Conservation (phyloP, 2,329 filamentous ascomycete genomes). For the Acrocalymma vagum region DNA sequence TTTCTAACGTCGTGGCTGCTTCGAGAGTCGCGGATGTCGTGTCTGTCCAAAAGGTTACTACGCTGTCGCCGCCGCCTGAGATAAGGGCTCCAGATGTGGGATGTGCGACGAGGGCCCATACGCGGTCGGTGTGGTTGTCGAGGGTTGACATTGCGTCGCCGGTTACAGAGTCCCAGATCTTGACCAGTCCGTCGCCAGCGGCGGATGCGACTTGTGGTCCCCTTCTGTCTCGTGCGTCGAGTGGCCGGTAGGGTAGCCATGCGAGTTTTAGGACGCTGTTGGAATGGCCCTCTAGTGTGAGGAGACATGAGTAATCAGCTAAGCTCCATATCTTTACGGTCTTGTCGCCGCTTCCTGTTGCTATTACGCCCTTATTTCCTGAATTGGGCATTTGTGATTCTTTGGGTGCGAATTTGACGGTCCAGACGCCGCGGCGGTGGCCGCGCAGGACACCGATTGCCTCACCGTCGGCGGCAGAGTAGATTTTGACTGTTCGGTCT, state of each 20-base stretch:
- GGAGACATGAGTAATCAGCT: slow-evolving; percentile 87
- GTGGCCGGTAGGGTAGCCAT: slow-evolving; percentile 72
- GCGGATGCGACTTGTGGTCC: slow-evolving; percentile 82
- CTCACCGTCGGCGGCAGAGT: slow-evolving; percentile 89
- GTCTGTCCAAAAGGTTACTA: slow-evolving; percentile 94
- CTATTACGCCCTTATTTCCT: slow-evolving; percentile 77
- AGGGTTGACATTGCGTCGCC: slow-evolving; percentile 89
- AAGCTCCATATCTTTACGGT: slow-evolving; percentile 96
- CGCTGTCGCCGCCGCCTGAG: slow-evolving; percentile 91
- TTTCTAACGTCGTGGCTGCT: slow-evolving; percentile 75
- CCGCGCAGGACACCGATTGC: slow-evolving; percentile 90
- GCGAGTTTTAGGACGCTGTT: slow-evolving; percentile 94
- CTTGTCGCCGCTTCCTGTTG: slow-evolving; percentile 95
- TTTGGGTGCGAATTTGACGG: slow-evolving; percentile 85
- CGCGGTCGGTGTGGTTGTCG: slow-evolving; percentile 95
- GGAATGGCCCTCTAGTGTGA: slow-evolving; percentile 95
- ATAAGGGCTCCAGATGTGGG: slow-evolving; percentile 72
- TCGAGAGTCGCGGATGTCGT: slow-evolving; percentile 83
- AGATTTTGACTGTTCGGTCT: slow-evolving; percentile 96
- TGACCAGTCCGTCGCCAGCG: slow-evolving; percentile 92
- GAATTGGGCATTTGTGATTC: slow-evolving; percentile 70
- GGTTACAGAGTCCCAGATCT: slow-evolving; percentile 89
- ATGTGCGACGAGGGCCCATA: slow-evolving; percentile 86
- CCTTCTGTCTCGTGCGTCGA: slow-evolving; percentile 58
- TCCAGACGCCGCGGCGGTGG: slow-evolving; percentile 95